These are phyloP conservation scores for Neonectria neomacrospora DNA, from an alignment of 2,329 filamentous ascomycete genomes.

Conservation along the genomic window DNA sequence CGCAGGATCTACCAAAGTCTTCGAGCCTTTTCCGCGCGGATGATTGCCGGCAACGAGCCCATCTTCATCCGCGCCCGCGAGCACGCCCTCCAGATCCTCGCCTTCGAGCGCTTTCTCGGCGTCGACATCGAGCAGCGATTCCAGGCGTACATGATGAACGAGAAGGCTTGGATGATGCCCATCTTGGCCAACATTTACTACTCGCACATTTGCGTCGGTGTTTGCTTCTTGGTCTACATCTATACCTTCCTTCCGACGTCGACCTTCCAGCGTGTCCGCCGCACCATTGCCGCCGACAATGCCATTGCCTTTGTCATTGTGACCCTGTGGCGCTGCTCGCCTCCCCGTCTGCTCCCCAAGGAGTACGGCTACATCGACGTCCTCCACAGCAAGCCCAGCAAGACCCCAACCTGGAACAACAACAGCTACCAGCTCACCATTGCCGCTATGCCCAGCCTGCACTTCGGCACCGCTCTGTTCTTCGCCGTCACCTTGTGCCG, in stretches of 20 bases:
- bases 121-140: conserved; percentile 54
- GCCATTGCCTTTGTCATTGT: conserved; percentile 60
- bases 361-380: conserved; percentile 61
- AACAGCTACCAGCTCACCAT: conserved; percentile 60
- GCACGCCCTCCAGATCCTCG: conserved; percentile 55
- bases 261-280: conserved; percentile 55
- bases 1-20: conserved; percentile 56
- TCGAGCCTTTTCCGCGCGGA: conserved; percentile 54
- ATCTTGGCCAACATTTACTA: conserved; percentile 57
- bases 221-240: conserved; percentile 59
- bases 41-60: conserved; percentile 52
- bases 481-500: conserved; percentile 49
- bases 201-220: conserved; percentile 58
- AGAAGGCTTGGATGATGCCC: conserved; percentile 51
- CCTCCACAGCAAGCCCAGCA: conserved; percentile 50
- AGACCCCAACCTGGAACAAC: conserved; percentile 53
- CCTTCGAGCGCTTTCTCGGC: conserved; percentile 50
- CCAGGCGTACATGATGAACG: conserved; percentile 53
- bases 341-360: conserved; percentile 58
- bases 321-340: conserved; percentile 59
- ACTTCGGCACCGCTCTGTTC: conserved; percentile 56
- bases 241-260: conserved; percentile 57
- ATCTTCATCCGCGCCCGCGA: conserved; percentile 52
- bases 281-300: conserved; percentile 61
- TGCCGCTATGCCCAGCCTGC: conserved; percentile 61